These are phyloP conservation scores for Lipomyces lipofer DNA, from an alignment of 805 yeast genomes.

Conservation along the genomic window DNA sequence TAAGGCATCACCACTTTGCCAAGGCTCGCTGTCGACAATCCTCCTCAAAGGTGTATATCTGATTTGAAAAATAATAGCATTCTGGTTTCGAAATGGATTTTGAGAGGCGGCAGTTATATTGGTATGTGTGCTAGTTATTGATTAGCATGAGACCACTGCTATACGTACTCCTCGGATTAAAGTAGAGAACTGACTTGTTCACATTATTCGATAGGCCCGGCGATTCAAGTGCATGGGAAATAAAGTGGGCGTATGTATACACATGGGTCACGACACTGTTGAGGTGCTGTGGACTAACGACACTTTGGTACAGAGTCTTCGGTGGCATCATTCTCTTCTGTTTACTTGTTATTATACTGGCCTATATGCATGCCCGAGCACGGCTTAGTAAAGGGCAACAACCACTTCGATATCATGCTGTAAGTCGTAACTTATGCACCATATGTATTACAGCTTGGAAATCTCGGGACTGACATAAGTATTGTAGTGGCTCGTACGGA, in stretches of 20 bases:
- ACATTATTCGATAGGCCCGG: constrained; percentile 4
- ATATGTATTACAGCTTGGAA: neutral
- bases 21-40: too few relatives aligned
- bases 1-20: too few relatives aligned
- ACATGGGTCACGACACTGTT: too few relatives aligned
- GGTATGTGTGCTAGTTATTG: neutral
- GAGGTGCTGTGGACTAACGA: neutral
- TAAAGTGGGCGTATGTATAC: constrained; percentile 28
- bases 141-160: neutral
- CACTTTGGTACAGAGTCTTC: constrained; percentile 7
- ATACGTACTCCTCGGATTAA: neutral
- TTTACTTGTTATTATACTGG: neutral
- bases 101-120: constrained; percentile 8
- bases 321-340: constrained; percentile 16
- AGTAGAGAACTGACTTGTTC: neutral
- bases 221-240: constrained; percentile 14
- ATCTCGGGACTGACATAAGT: neutral
- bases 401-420: constrained; percentile 25
- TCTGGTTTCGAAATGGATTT: too few relatives aligned
- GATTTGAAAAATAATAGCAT: too few relatives aligned
- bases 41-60: too few relatives aligned
- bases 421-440: constrained; percentile 13
- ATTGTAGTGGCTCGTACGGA: constrained; percentile 25
- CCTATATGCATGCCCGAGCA: constrained; percentile 23
- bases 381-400: constrained; percentile 16